Conservation (phyloP, 305 asterid genomes). For the Fraxinus albicans region DNA sequence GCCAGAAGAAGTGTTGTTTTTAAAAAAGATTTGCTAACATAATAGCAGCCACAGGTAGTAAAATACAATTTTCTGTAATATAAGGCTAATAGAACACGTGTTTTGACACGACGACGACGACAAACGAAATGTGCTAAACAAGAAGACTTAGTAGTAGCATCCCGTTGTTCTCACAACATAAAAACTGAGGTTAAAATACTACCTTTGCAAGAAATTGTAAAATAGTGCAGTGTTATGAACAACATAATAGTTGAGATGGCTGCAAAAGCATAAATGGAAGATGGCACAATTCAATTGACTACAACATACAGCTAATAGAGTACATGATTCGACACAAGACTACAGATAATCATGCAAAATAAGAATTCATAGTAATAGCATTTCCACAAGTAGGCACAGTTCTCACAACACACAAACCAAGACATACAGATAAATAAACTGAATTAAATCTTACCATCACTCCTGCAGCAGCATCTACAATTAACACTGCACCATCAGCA, state of each 20-base stretch:
- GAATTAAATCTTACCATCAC: constrained; percentile 62
- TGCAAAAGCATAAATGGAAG: background rate
- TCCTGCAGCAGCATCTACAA: constrained; percentile 98
- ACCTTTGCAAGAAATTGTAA: background rate
- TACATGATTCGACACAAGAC: background rate
- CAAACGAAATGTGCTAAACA: background rate
- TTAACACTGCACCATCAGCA: constrained; percentile 96
- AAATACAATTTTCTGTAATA: background rate
- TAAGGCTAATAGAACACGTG: background rate
- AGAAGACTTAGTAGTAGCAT: background rate
- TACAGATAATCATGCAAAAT: background rate
- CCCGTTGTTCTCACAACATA: background rate
- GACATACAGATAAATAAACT: background rate
- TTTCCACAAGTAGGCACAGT: background rate
- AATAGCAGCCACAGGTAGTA: background rate
- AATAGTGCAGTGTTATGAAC: background rate
- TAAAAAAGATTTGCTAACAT: background rate
- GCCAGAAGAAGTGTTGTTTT: background rate
- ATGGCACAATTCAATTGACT: background rate
- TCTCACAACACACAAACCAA: background rate
- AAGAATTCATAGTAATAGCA: background rate
- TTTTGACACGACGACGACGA: background rate
- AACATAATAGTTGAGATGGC: background rate
- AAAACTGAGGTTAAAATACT: background rate
- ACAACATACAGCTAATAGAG: background rate